These are phyloP conservation scores for Cicer bijugum DNA, from an alignment of 306 rosid genomes.

Conservation along the genomic window DNA sequence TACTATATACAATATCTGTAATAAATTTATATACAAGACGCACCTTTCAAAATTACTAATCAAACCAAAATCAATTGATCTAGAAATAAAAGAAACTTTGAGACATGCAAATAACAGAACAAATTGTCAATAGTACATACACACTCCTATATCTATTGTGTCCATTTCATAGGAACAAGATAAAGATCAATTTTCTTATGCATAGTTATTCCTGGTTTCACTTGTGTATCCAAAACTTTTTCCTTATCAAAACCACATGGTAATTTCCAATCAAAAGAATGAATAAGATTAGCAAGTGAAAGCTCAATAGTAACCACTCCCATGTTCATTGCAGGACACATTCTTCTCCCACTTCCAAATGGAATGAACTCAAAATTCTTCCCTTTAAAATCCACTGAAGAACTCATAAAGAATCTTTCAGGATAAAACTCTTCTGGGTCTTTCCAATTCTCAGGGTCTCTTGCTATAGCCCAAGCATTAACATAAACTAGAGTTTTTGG, in stretches of 20 bases:
- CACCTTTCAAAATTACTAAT: not conserved
- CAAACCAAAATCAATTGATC: not conserved
- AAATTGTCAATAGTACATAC: not conserved
- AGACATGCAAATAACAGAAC: not conserved
- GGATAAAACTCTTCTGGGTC: constrained; percentile 44
- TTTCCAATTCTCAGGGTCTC: constrained; percentile 47
- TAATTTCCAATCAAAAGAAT: constrained; percentile 47
- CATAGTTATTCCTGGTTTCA: constrained; percentile 41
- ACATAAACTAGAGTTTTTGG: constrained; percentile 41
- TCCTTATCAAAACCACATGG: not conserved
- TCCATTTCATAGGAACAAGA: constrained; percentile 18
- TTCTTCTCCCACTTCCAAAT: constrained; percentile 54
- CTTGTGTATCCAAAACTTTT: constrained; percentile 43
- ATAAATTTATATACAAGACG: no score
- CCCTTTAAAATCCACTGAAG: constrained; percentile 40
- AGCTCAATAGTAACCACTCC: constrained; percentile 37
- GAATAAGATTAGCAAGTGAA: constrained; percentile 46
- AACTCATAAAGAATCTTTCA: constrained; percentile 41
- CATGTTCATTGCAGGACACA: constrained; percentile 47
- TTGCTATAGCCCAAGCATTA: constrained; percentile 48
- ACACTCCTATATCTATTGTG: not conserved
- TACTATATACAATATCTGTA: no score
- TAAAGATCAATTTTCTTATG: constrained; percentile 49
- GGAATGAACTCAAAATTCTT: constrained; percentile 46
- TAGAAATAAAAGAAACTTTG: not conserved